A percentile compares a stretch with the other conserved stretches of the same genome.
These are phyloP conservation scores for Vigna mungo DNA, from an alignment of 306 rosid species.

Conservation along the genomic window DNA sequence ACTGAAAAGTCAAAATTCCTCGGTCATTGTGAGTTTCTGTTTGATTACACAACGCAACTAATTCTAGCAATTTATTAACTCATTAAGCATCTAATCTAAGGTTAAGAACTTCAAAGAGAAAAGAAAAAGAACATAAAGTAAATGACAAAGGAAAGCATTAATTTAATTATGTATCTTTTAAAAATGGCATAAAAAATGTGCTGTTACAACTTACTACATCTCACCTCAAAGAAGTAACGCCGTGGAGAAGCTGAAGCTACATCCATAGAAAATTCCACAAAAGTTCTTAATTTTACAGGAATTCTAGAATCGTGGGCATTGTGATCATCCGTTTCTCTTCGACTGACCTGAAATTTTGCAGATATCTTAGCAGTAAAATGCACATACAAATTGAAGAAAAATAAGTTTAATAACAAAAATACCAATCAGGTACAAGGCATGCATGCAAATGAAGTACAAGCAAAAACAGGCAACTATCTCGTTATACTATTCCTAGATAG, in stretches of 20 bases:
- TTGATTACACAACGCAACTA: constrained; percentile 14
- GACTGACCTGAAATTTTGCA: constrained; percentile 66
- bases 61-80: constrained; percentile 23
- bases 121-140: background rate
- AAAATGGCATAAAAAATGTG: constrained; percentile 38
- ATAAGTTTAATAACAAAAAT: constrained; percentile 20
- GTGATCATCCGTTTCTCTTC: constrained; percentile 51
- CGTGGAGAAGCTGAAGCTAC: constrained; percentile 93
- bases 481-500: constrained; percentile 12
- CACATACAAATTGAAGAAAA: constrained; percentile 1
- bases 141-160: background rate
- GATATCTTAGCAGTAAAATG: constrained; percentile 24
- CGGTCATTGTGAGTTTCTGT: background rate
- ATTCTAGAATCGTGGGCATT: constrained; percentile 38
- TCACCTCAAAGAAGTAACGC: constrained; percentile 96
- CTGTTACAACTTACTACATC: constrained; percentile 54
- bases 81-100: constrained; percentile 5
- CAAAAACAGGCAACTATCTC: background rate
- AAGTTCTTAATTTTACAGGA: constrained; percentile 72
- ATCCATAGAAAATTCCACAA: constrained; percentile 85
- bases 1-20: background rate
- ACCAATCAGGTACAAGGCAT: constrained; percentile 16
- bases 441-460: background rate
- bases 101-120: background rate
- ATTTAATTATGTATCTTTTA: constrained; percentile 12